phyloP scores from a whole-genome alignment of 164 flowering plant genomes.

The Vitis labrusca region DNA sequence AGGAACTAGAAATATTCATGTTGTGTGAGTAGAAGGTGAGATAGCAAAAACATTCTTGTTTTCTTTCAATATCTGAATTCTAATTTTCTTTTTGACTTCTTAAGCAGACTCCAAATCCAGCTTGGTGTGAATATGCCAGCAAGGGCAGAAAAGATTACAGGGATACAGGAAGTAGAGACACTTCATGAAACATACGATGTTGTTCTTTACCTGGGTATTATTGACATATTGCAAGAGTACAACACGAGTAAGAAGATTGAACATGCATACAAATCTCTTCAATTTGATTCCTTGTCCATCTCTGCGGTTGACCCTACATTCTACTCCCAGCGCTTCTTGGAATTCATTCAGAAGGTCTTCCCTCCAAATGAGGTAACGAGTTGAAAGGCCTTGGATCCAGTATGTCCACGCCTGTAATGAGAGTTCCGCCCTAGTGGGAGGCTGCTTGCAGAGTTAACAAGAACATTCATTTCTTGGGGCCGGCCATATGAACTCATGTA shows the following conservation, averaged over 20 bases:
- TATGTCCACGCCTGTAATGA: background rate
- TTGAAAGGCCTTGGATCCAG: background rate
- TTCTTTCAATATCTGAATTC: too few species aligned
- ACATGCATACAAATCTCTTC: slow-evolving; percentile 87
- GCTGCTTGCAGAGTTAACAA: too few species aligned
- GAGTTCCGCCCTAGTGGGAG: background rate
- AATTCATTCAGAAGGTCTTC: slow-evolving; percentile 78
- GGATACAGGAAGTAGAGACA: slow-evolving; percentile 39
- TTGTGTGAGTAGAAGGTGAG: background rate
- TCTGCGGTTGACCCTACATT: slow-evolving; percentile 94
- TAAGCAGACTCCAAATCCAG: slow-evolving; percentile 87
- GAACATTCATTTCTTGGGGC: too few species aligned
- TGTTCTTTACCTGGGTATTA: slow-evolving; percentile 86
- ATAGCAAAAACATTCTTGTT: background rate
- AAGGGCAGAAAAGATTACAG: slow-evolving; percentile 76
- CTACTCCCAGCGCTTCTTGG: slow-evolving; percentile 78
- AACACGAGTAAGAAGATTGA: slow-evolving; percentile 87
- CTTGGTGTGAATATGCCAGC: slow-evolving; percentile 99
- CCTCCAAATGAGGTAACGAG: slow-evolving; percentile 47
- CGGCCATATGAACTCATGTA: too few species aligned
- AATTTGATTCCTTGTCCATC: slow-evolving; percentile 89
- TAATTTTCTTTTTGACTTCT: background rate
- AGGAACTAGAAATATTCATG: too few species aligned
- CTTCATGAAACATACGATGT: slow-evolving; percentile 80
- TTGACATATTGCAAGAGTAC: slow-evolving; percentile 95